Conservation (phyloP, 345 rosid genomes). For the Balakata baccata region DNA sequence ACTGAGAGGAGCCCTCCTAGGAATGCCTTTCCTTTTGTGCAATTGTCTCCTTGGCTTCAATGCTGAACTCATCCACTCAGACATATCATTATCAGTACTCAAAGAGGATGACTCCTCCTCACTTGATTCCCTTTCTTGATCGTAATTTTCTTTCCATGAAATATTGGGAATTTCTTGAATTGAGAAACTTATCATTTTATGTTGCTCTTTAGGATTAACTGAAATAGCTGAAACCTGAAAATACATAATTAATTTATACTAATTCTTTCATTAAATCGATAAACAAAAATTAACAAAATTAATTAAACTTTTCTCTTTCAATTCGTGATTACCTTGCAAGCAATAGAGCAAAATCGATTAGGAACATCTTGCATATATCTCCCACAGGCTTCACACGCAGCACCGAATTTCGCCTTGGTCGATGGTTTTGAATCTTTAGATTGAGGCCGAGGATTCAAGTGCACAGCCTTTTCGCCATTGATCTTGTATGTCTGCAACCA, state of each 20-base stretch:
- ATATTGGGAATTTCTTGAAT: slow-evolving; percentile 19
- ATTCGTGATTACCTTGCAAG: slow-evolving; percentile 97
- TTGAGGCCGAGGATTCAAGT: slow-evolving; percentile 76
- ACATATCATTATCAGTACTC: slow-evolving; percentile 47
- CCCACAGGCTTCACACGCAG: slow-evolving; percentile 65
- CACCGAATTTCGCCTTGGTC: slow-evolving; percentile 58
- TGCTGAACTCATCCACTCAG: slow-evolving; percentile 40
- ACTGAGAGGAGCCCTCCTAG: slow-evolving; percentile 51
- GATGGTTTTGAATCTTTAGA: slow-evolving; percentile 75
- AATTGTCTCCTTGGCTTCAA: slow-evolving; percentile 51
- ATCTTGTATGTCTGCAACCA: slow-evolving; percentile 67
- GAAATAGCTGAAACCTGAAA: slow-evolving; percentile 44
- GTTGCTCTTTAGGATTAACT: slow-evolving; percentile 28
- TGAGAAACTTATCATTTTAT: slow-evolving; percentile 24
- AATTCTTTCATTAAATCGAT: neutral
- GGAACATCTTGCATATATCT: slow-evolving; percentile 78
- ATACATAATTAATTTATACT: neutral
- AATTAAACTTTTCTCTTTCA: no score
- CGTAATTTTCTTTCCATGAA: slow-evolving; percentile 21
- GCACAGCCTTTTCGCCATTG: slow-evolving; percentile 87
- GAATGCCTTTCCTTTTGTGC: slow-evolving; percentile 68
- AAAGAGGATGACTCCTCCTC: no score
- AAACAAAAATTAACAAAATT: no score
- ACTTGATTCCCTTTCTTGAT: slow-evolving; percentile 24
- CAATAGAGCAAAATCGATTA: slow-evolving; percentile 78